Evolutionary conservation across 352 stramenopile species (phyloP), one percentile per base, ranked within the genome.

Genomic region (Globisporangium nunn): DNA sequence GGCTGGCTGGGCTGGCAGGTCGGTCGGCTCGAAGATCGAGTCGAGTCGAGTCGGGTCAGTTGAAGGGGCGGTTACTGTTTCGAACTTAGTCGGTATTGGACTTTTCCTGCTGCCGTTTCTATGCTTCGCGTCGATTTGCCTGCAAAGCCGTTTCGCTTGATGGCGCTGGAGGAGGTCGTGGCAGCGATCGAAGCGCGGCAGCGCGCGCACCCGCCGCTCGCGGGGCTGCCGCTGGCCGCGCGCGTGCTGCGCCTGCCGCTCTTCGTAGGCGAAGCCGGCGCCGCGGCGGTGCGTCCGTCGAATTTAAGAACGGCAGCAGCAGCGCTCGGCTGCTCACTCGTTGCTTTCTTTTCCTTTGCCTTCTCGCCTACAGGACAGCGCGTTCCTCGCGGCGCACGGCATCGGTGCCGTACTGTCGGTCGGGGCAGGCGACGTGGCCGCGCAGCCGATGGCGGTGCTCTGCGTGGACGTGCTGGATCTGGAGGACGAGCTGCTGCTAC

Each of bases 381-480:
- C 31, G 30, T 81, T 85, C 58, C 71, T 88, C 2, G 50, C 64
- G 10, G 43, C 56, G 12, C 73, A 80, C 54, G 50, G 52, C 12
- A 84, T 92, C 45, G 61, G 63, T 37, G 66, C 69, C 18, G 62
- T 90, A 33, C 41, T 89, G 10, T 83, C 81, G 35, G 62, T 92
- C 33, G 78, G 79, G 15, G 90, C 81, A 6, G 75, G 72, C 6
- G 65, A 74, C 44, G 64, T 92, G 28, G 59, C 75, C 33, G 70
- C 54, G 23, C 8, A 50, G 59, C 40, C 48, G 23, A 18, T 51
- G 84, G 63, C 45, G 43, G 51, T 78, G 65, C 54, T 59, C 71
- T 39, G 67, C 81, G 67, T 92, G 29, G 79, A 86, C 52, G 76
- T 92, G 30, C 49, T 92, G 28, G 81, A 92, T 51, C 82, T 90